Evolutionary conservation across 2,329 filamentous ascomycete species (phyloP).

Genomic region (Sarocladium brachiariae): DNA sequence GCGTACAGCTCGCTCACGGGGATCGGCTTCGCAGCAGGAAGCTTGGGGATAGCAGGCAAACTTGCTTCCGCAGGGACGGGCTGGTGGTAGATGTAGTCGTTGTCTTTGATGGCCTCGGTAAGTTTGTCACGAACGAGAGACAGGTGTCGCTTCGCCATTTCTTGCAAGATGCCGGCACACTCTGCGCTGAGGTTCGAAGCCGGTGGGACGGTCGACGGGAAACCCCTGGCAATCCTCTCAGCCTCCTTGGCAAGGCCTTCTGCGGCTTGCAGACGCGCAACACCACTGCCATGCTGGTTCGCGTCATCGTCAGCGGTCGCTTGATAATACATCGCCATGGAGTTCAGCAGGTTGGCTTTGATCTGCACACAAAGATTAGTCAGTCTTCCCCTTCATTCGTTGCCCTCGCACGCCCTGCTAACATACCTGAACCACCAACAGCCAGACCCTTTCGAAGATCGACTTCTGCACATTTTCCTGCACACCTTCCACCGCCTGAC

Average conservation of each 20-base stretch:
- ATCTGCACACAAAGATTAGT: constrained; percentile 35
- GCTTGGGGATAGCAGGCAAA: constrained; percentile 74
- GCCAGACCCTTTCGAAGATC: constrained; percentile 92
- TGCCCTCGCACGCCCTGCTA: background rate
- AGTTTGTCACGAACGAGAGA: constrained; percentile 76
- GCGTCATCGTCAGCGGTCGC: constrained; percentile 85
- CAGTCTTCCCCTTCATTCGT: background rate
- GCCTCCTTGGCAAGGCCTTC: constrained; percentile 75
- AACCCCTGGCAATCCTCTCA: constrained; percentile 65
- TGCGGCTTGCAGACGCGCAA: constrained; percentile 75
- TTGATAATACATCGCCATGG: constrained; percentile 89
- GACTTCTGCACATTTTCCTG: constrained; percentile 88
- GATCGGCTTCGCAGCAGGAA: constrained; percentile 93
- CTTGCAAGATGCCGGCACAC: constrained; percentile 64
- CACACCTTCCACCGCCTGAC: constrained; percentile 79
- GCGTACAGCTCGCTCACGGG: constrained; percentile 95
- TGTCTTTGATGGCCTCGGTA: constrained; percentile 74
- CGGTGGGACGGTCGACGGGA: constrained; percentile 71
- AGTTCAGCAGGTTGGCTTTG: constrained; percentile 77
- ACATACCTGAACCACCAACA: constrained; percentile 68
- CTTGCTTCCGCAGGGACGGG: constrained; percentile 80
- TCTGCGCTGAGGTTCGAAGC: constrained; percentile 81
- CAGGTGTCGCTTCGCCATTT: constrained; percentile 77
- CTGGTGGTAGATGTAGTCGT: constrained; percentile 98
- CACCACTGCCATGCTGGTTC: constrained; percentile 77